phyloP scores from a whole-genome alignment of 202 grass and related monocot genomes.

The Brachypodium distachyon region DNA sequence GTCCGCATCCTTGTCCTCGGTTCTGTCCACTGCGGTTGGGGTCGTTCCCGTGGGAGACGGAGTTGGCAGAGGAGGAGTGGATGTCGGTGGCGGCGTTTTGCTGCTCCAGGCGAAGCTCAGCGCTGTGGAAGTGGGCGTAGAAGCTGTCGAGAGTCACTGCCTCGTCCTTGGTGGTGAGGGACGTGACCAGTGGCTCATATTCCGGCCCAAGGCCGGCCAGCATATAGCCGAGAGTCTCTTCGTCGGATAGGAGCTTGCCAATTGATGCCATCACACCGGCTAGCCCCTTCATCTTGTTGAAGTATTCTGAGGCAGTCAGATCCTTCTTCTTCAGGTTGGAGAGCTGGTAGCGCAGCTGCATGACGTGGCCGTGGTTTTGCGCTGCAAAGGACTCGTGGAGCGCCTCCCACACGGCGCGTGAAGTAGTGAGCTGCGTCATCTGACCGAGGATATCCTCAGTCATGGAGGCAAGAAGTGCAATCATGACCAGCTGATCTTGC shows the following conservation, averaged over 20 bases:
- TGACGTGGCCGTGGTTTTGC: not conserved
- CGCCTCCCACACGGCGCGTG: not conserved
- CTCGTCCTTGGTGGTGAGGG: not conserved
- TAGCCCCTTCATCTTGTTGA: not conserved
- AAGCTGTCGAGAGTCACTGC: not conserved
- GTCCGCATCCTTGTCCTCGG: too few species aligned
- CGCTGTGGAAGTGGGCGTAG: not conserved
- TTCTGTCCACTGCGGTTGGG: too few species aligned
- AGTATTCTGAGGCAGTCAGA: not conserved
- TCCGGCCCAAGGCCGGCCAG: not conserved
- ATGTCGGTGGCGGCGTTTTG: not conserved
- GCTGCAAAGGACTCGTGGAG: not conserved
- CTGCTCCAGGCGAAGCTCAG: not conserved
- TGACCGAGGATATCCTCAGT: too few species aligned
- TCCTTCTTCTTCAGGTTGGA: not conserved
- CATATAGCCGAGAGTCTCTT: not conserved
- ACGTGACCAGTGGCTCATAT: not conserved
- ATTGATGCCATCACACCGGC: not conserved
- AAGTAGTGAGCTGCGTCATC: not conserved
- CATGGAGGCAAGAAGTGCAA: too few species aligned
- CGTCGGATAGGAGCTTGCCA: not conserved
- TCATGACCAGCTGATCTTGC: not conserved
- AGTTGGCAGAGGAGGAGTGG: not conserved
- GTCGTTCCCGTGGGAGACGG: not conserved
- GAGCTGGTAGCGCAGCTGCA: not conserved